Evolutionary conservation across 163 green algal genomes (phyloP).

Genomic region (Scenedesmus sp.): DNA sequence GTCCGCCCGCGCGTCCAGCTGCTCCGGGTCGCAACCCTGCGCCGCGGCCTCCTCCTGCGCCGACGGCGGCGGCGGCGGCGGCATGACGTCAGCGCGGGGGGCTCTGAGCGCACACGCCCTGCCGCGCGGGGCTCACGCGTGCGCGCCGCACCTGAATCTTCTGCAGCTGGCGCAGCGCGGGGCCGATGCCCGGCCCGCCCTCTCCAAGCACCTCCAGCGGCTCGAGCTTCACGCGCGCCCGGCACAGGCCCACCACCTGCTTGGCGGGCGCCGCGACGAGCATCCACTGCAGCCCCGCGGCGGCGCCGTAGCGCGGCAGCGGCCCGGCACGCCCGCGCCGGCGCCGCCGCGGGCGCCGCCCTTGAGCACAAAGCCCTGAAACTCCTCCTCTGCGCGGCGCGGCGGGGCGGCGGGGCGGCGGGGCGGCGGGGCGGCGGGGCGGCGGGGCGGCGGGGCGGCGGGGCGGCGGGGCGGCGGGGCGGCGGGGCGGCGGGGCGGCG

Average conservation of each 20-base stretch:
- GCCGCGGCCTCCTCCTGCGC: too few relatives aligned
- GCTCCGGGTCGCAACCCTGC: constrained; percentile 8
- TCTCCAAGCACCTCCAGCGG: constrained; percentile 52
- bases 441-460: too few relatives aligned
- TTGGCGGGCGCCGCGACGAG: constrained; percentile 43
- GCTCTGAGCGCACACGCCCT: not conserved
- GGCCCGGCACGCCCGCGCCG: constrained; percentile 41
- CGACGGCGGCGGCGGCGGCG: too few relatives aligned
- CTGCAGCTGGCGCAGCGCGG: constrained; percentile 45
- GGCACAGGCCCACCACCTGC: constrained; percentile 47
- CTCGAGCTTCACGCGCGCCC: constrained; percentile 59
- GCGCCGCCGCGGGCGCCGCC: not conserved
- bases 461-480: too few relatives aligned
- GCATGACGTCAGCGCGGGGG: too few relatives aligned
- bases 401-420: too few relatives aligned
- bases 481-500: too few relatives aligned
- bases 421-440: too few relatives aligned
- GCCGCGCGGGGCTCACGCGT: too few relatives aligned
- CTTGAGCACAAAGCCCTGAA: constrained; percentile 43
- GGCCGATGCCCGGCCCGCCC: constrained; percentile 41
- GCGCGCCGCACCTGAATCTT: constrained; percentile 38
- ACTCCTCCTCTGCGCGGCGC: constrained; percentile 44
- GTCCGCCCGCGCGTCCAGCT: constrained; percentile 79
- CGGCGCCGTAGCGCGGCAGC: constrained; percentile 57
- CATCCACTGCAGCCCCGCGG: constrained; percentile 50